Base-by-base conservation (phyloP, 129 eudicot species). In the Flaveria ramosissima region DNA sequence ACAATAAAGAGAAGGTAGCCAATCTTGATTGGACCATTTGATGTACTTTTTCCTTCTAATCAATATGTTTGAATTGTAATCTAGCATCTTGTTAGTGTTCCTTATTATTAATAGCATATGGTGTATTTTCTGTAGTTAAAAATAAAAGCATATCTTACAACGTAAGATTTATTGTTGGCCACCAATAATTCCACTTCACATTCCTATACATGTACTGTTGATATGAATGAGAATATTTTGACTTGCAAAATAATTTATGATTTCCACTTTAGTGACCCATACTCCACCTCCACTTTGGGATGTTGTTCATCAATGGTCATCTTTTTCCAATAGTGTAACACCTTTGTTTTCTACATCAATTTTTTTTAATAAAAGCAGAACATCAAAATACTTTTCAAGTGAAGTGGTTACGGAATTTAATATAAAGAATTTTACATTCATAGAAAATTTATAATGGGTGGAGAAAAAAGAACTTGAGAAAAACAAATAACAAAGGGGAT, bases 201-300 rank as follows among this genome's bases (percentile, higher is more conserved):
- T 10, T 23, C 64, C 64, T 57, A 9, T 57, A 21, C 61, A 55
- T 21, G 4, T 57, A 20, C 1, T 23, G 7, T 23, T 4, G 15
- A 21, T 17, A 57, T 57, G 15, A 21, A 57, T 9, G 32, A 9
- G 13, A 57, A 57, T 57, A 57, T 57, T 57, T 57, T 57, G 36
- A 57, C 64, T 21, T 57, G 11, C 6, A 27, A 57, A 21, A 21
- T 57, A 57, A 21, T 57, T 57, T 11, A 57, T 57, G 32, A 57
- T 23, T 57, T 48, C 53, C 53, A 48, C 53, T 48, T 48, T 48
- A 48, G 53, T 48, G 53, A 48, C 53, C 64, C 32, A 21, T 21
- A 57, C 53, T 48, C 53, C 53, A 48, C 53, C 64, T 57, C 32
- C 64, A 57, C 64, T 57, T 20, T 57, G 64, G 30, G 23, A 55